Evolutionary conservation across 805 yeast genomes (phyloP).

Genomic region (Saccharomycopsis fibuligera): DNA sequence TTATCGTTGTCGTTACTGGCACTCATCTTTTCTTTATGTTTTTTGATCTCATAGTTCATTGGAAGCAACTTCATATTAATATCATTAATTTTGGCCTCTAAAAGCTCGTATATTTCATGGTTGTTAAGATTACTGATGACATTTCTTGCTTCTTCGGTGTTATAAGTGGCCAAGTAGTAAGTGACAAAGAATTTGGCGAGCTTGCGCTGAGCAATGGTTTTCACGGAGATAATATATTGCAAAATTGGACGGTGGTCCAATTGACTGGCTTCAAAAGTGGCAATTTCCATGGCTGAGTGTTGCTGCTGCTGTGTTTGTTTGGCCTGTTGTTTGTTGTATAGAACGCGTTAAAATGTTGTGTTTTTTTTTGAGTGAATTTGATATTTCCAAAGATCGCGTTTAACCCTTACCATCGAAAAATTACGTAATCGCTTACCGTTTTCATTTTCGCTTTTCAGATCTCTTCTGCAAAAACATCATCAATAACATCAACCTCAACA

Average conservation of each 20-base stretch:
- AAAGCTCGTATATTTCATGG: slow-evolving; percentile 1
- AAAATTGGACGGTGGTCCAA: slow-evolving; percentile 14
- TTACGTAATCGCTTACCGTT: no score
- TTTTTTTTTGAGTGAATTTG: no score
- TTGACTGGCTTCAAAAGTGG: no score
- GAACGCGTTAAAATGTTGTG: no score
- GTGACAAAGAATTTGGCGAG: slow-evolving; percentile 9
- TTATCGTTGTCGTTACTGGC: not conserved
- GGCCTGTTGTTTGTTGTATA: not conserved
- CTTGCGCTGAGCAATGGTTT: slow-evolving; percentile 6
- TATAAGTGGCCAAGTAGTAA: not conserved
- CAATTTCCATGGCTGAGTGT: not conserved
- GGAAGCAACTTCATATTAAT: slow-evolving; percentile 16
- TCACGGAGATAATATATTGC: slow-evolving; percentile 18
- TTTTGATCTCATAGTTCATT: slow-evolving; percentile 16
- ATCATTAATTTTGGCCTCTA: slow-evolving; percentile 7
- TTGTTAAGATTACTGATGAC: not conserved
- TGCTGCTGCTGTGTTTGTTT: not conserved
- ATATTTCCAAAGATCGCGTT: no score
- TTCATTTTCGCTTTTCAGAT: no score
- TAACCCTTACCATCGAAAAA: no score
- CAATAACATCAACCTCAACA: no score
- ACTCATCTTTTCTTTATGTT: slow-evolving; percentile 10
- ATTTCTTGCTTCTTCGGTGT: not conserved
- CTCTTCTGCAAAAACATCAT: no score